A percentile compares a stretch with the other conserved stretches of the same genome.
These are phyloP conservation scores for Mortierella antarctica DNA, from an alignment of 192 early-diverging fungal species.

Conservation along the genomic window DNA sequence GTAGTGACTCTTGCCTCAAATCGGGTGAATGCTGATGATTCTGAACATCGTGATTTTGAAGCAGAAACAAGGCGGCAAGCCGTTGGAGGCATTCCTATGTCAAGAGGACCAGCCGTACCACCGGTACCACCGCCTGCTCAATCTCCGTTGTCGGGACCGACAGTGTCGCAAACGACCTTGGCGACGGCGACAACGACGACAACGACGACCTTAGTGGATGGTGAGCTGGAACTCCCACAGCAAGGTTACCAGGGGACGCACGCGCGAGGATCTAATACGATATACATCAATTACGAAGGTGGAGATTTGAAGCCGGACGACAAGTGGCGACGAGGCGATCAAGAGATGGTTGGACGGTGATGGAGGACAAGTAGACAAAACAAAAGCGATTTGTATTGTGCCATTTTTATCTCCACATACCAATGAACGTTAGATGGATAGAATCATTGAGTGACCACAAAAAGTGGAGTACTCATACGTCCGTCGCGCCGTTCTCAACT, in stretches of 20 bases:
- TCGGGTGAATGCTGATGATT: too few species aligned
- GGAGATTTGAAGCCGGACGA: neutral
- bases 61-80: too few species aligned
- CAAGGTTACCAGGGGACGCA: neutral
- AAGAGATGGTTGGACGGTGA: slow-evolving; percentile 18
- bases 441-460: too few species aligned
- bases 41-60: too few species aligned
- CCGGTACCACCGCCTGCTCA: neutral
- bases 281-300: slow-evolving; percentile 19
- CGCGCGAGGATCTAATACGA: neutral
- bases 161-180: neutral
- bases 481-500: too few species aligned
- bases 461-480: too few species aligned
- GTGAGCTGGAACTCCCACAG: neutral
- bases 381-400: too few species aligned
- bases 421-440: too few species aligned
- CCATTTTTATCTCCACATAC: too few species aligned
- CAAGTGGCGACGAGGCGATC: slow-evolving; percentile 2
- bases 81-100: too few species aligned
- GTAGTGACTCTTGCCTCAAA: too few species aligned
- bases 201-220: neutral
- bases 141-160: neutral
- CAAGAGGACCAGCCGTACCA: neutral
- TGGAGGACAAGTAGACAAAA: too few species aligned
- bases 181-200: neutral